A percentile compares a stretch with the other conserved stretches of the same genome.
Evolutionary conservation across 768 basidiomycete genomes (phyloP).

Genomic region (Amanita jacksonii): DNA sequence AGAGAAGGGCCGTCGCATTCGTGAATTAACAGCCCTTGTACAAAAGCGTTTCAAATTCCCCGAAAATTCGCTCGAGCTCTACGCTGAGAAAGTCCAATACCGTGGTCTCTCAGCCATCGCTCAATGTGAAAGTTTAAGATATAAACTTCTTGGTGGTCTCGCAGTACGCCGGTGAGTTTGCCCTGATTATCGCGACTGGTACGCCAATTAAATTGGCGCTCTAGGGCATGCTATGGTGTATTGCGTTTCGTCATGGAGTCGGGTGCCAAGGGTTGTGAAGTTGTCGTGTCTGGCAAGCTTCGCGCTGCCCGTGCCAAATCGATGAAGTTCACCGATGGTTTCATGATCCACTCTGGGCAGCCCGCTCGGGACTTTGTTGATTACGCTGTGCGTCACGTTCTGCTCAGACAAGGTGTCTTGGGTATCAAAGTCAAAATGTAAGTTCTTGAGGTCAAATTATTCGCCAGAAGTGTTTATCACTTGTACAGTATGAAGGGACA

Average conservation of each 20-base stretch:
- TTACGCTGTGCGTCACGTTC: slow-evolving; percentile 94
- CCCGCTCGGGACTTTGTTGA: slow-evolving; percentile 95
- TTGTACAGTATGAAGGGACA: slow-evolving; percentile 83
- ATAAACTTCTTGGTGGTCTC: slow-evolving; percentile 99
- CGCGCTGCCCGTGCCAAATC: slow-evolving; percentile 99
- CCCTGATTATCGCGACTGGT: background rate
- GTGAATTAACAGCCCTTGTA: slow-evolving; percentile 95
- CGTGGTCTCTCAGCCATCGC: slow-evolving; percentile 98
- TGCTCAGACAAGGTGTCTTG: slow-evolving; percentile 96
- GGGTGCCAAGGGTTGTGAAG: slow-evolving; percentile 98
- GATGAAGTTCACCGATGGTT: slow-evolving; percentile 99
- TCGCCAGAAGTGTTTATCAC: slow-evolving; percentile 10
- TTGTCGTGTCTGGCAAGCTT: slow-evolving; percentile 98
- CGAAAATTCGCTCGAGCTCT: slow-evolving; percentile 96
- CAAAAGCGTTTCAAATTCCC: slow-evolving; percentile 99
- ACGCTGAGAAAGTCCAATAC: slow-evolving; percentile 98
- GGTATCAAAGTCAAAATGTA: slow-evolving; percentile 99
- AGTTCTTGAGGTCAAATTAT: slow-evolving; percentile 6
- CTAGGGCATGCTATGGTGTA: slow-evolving; percentile 96
- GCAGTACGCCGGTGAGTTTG: slow-evolving; percentile 86
- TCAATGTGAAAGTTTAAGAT: slow-evolving; percentile 95
- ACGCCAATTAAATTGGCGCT: background rate
- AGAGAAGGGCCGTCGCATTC: slow-evolving; percentile 98
- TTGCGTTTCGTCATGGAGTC: slow-evolving; percentile 99
- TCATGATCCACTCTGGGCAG: slow-evolving; percentile 99